Percentiles rank a stretch among this genome's conserved stretches.
Evolutionary conservation across 108 stramenopile species (phyloP).

Genomic region (Cylindrotheca fusiformis): DNA sequence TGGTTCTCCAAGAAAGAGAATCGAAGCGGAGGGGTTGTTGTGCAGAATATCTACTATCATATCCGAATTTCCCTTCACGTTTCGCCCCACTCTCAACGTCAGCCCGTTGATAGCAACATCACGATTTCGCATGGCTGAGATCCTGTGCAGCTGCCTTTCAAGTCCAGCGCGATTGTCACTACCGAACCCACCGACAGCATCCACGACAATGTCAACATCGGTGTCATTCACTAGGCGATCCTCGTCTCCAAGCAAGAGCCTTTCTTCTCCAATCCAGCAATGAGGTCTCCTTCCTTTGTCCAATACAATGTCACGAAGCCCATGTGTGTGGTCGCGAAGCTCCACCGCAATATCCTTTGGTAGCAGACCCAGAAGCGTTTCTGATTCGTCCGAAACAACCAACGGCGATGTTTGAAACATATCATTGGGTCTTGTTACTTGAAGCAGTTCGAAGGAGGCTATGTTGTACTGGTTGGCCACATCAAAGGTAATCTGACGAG

Average conservation of each 20-base stretch:
- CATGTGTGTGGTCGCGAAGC: too few species aligned
- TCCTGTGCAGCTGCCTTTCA: constrained; percentile 30
- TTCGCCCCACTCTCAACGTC: constrained; percentile 48
- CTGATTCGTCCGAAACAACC: too few species aligned
- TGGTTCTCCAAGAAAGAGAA: constrained; percentile 40
- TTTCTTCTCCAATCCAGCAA: constrained; percentile 20
- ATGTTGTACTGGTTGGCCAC: too few species aligned
- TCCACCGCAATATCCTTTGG: too few species aligned
- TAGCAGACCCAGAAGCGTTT: too few species aligned
- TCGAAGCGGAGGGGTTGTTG: constrained; percentile 9
- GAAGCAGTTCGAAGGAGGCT: too few species aligned
- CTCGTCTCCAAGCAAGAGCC: constrained; percentile 20
- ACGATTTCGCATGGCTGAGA: constrained; percentile 29
- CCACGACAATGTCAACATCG: constrained; percentile 19
- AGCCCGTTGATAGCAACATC: constrained; percentile 34
- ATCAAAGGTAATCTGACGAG: too few species aligned
- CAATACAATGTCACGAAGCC: constrained; percentile 31
- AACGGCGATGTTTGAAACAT: too few species aligned
- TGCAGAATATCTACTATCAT: constrained; percentile 45
- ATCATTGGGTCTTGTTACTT: too few species aligned
- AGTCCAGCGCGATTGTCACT: constrained; percentile 40
- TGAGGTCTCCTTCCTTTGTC: constrained; percentile 24
- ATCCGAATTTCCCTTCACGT: constrained; percentile 40
- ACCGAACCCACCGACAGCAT: constrained; percentile 17
- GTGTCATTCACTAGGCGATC: not conserved